These are phyloP conservation scores for Vitis rotundifolia DNA, from an alignment of 164 flowering plant species.

Conservation along the genomic window DNA sequence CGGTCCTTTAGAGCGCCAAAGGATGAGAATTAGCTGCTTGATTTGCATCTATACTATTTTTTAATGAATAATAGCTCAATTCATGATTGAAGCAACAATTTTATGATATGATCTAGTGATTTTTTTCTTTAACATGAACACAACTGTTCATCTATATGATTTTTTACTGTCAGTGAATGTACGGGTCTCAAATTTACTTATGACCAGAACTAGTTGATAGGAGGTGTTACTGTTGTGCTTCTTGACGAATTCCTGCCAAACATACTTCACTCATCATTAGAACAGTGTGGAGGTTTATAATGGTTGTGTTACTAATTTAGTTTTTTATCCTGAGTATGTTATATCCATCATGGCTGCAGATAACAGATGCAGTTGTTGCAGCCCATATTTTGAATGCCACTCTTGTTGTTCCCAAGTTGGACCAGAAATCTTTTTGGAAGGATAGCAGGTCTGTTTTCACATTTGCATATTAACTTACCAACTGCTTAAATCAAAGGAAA, in stretches of 20 bases:
- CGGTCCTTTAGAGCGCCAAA: no score
- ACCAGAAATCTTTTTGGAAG: slow-evolving; percentile 69
- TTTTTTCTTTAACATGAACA: no score
- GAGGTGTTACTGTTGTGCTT: background rate
- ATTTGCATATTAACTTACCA: background rate
- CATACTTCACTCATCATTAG: background rate
- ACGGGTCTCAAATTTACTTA: no score
- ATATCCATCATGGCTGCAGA: slow-evolving; percentile 33
- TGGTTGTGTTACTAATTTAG: background rate
- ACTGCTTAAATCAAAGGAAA: background rate
- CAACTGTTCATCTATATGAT: no score
- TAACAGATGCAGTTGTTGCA: slow-evolving; percentile 76
- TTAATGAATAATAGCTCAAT: no score
- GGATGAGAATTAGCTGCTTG: no score
- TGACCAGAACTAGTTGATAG: background rate
- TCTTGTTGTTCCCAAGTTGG: slow-evolving; percentile 67
- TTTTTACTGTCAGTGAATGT: no score
- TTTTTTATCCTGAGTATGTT: background rate
- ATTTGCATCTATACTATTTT: no score
- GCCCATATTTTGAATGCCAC: slow-evolving; percentile 72
- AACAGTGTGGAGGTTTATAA: background rate
- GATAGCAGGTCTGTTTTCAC: slow-evolving; percentile 48
- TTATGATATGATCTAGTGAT: no score
- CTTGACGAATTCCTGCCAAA: background rate
- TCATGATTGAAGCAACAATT: no score